These are phyloP conservation scores for Toxoplasma gondii DNA, from an alignment of 169 alveolate species.

Conservation along the genomic window DNA sequence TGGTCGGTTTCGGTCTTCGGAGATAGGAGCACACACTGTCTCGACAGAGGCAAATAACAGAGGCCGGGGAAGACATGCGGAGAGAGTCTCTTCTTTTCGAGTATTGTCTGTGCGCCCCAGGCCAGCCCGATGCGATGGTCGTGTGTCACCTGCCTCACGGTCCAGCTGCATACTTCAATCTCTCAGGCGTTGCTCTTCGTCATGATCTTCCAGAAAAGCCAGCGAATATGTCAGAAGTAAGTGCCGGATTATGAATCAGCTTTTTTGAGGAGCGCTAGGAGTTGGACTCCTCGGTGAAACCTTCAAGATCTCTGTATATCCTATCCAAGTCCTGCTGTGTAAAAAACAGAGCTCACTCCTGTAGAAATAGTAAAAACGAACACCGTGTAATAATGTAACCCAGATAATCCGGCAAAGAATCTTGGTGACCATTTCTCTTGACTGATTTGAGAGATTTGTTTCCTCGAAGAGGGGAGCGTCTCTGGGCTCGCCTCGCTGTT, in stretches of 20 bases:
- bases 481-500: too few relatives aligned
- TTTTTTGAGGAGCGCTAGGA: background rate
- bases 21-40: too few relatives aligned
- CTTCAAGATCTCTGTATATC: background rate
- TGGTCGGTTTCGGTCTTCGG: too few relatives aligned
- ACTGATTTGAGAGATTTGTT: too few relatives aligned
- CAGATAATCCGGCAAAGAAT: too few relatives aligned
- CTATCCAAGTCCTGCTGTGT: background rate
- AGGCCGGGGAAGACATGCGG: background rate
- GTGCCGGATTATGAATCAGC: background rate
- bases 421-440: too few relatives aligned
- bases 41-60: too few relatives aligned
- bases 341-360: background rate
- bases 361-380: too few relatives aligned
- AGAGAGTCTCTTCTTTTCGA: background rate
- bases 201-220: slow-evolving; percentile 97
- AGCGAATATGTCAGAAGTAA: slow-evolving; percentile 93
- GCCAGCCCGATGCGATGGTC: slow-evolving; percentile 97
- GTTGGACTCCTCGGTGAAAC: background rate
- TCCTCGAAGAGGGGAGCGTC: too few relatives aligned
- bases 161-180: slow-evolving; percentile 98
- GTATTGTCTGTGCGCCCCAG: slow-evolving; percentile 9
- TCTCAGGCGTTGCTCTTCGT: slow-evolving; percentile 94
- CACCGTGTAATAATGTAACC: too few relatives aligned
- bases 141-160: slow-evolving; percentile 99